Conservation (phyloP, 108 stramenopile genomes). For the Aurantiochytrium sp. region DNA sequence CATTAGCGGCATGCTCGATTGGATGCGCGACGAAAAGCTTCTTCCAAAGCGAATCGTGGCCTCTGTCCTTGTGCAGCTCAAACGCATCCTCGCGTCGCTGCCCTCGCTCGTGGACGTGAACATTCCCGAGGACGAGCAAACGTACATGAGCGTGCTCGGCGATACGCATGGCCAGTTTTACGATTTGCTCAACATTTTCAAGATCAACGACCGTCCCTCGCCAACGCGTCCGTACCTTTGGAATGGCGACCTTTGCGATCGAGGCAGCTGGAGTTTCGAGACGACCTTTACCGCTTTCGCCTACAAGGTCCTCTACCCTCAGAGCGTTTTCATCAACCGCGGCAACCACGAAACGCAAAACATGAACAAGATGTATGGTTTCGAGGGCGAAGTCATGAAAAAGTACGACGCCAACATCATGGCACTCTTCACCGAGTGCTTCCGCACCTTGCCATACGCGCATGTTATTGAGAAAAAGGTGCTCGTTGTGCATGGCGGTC, state of each 20-base stretch:
- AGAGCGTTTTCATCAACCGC: conserved; percentile 70
- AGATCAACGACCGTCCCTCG: conserved; percentile 78
- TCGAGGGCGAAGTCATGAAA: conserved; percentile 94
- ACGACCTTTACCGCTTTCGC: conserved; percentile 81
- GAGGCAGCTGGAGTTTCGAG: conserved; percentile 88
- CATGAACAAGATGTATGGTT: conserved; percentile 98
- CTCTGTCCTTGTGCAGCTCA: conserved; percentile 60
- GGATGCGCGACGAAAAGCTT: conserved; percentile 77
- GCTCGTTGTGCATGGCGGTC: conserved; percentile 91
- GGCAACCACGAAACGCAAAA: conserved; percentile 97
- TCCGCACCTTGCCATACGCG: conserved; percentile 74
- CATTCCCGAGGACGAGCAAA: conserved; percentile 40
- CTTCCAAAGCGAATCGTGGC: conserved; percentile 86
- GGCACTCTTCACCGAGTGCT: conserved; percentile 88
- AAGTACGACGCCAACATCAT: conserved; percentile 94
- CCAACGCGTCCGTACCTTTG: conserved; percentile 82
- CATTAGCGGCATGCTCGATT: conserved; percentile 68
- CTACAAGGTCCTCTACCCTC: conserved; percentile 73
- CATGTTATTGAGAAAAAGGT: conserved; percentile 73
- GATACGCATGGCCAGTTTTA: conserved; percentile 99
- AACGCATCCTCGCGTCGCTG: conserved; percentile 53
- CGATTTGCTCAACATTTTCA: conserved; percentile 94
- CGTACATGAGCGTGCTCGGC: conserved; percentile 63
- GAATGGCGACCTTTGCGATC: conserved; percentile 98
- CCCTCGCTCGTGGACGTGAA: conserved; percentile 63